Conservation (phyloP, 176 grass and related monocot species). For the Tillandsia leiboldiana region DNA sequence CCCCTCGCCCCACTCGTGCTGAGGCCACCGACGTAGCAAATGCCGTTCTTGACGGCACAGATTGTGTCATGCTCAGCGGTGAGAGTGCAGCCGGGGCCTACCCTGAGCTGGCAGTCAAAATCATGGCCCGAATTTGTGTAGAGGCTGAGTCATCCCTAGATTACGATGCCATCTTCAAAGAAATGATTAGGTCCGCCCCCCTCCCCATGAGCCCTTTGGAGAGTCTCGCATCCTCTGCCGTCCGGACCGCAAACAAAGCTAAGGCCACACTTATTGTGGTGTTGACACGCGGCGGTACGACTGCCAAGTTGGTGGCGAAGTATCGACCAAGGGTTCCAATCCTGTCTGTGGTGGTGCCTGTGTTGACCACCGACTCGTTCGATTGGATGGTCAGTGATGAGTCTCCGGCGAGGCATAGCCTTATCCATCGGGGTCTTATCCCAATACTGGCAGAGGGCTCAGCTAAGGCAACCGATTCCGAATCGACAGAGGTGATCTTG, state of each 20-base stretch:
- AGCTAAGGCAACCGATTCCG: conserved; percentile 74
- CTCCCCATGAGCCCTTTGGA: conserved; percentile 90
- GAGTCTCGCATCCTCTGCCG: conserved; percentile 78
- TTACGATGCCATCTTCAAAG: conserved; percentile 66
- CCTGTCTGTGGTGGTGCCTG: conserved; percentile 72
- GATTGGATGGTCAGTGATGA: conserved; percentile 76
- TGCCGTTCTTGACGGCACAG: conserved; percentile 81
- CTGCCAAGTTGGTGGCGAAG: conserved; percentile 68
- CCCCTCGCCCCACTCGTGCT: conserved; percentile 73
- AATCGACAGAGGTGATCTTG: conserved; percentile 80
- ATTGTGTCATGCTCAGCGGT: conserved; percentile 94
- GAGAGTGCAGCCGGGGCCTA: conserved; percentile 86
- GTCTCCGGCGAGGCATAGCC: conserved; percentile 63
- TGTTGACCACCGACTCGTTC: conserved; percentile 60
- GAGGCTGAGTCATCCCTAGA: conserved; percentile 90
- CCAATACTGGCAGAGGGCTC: conserved; percentile 74
- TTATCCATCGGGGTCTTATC: conserved; percentile 70
- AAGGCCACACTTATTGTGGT: conserved; percentile 60
- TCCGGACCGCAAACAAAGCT: conserved; percentile 81
- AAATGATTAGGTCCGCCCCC: conserved; percentile 61
- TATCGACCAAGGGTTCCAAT: conserved; percentile 81
- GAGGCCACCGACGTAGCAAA: conserved; percentile 95
- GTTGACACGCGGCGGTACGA: conserved; percentile 85
- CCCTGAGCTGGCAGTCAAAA: conserved; percentile 85
- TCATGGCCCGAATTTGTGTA: conserved; percentile 78